A percentile compares a stretch with the other conserved stretches of the same genome.
These are phyloP conservation scores for Dimargaris cristalligena DNA, from an alignment of 192 early-diverging fungal species.

Conservation along the genomic window DNA sequence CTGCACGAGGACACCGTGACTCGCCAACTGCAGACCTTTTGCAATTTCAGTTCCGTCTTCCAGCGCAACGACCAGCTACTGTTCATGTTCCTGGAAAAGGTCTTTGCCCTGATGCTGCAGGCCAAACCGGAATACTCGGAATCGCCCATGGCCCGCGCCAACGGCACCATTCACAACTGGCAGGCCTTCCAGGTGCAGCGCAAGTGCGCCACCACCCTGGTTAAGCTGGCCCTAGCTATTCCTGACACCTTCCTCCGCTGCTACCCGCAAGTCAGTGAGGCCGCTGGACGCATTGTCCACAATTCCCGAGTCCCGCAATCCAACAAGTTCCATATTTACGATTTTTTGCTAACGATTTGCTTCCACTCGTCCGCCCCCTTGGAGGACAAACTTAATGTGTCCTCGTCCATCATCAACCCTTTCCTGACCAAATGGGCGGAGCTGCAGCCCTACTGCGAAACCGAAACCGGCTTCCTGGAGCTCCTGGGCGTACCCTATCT, in stretches of 20 bases:
- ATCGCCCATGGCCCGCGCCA: neutral
- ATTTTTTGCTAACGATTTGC: constrained; percentile 10
- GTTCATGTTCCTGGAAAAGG: constrained; percentile 7
- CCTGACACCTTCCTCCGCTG: constrained; percentile 6
- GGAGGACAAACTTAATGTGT: neutral
- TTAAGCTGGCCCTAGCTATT: neutral
- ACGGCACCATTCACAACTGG: neutral
- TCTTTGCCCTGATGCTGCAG: constrained; percentile 3
- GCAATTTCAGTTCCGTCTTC: neutral
- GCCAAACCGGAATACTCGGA: neutral
- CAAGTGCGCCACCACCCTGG: constrained; percentile 10
- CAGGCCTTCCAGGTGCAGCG: constrained; percentile 4
- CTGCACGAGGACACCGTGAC: neutral
- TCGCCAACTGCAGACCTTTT: constrained; percentile 6
- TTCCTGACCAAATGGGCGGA: neutral
- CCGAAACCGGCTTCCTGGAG: neutral
- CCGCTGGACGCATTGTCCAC: neutral
- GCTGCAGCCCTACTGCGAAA: neutral
- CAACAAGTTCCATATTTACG: constrained; percentile 5
- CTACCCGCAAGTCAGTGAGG: constrained; percentile 6
- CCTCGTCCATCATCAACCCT: neutral
- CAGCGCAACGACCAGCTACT: neutral
- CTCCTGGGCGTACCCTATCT: constrained; percentile 1
- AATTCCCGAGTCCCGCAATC: neutral
- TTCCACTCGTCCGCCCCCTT: constrained; percentile 1